Conservation (phyloP, 306 rosid species). For the Cucurbita pepo region DNA sequence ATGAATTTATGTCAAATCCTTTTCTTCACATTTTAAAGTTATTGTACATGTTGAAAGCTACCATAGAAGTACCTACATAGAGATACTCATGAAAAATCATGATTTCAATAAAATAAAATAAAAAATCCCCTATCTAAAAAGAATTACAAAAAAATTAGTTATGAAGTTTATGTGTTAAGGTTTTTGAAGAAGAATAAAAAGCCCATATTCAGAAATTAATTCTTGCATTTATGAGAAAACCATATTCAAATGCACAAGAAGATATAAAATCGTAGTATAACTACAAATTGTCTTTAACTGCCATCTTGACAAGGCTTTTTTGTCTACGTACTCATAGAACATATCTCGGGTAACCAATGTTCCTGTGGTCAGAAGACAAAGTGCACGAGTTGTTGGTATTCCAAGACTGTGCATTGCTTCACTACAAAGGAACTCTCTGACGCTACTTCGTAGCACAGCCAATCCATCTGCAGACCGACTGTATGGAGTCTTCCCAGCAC, state of each 20-base stretch:
- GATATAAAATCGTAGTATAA: not conserved
- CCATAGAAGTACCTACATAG: not conserved
- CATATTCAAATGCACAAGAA: not conserved
- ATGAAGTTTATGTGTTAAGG: not conserved
- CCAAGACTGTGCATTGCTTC: constrained; percentile 96
- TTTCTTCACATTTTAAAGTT: not conserved
- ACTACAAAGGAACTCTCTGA: constrained; percentile 94
- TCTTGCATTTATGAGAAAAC: not conserved
- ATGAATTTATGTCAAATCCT: not conserved
- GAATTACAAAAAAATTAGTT: not conserved
- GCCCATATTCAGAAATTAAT: not conserved
- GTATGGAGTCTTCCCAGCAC: constrained; percentile 95
- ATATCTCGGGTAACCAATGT: constrained; percentile 75
- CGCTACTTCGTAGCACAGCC: constrained; percentile 95
- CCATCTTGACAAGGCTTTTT: not conserved
- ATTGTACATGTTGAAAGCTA: not conserved
- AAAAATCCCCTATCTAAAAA: not conserved
- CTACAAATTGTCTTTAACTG: not conserved
- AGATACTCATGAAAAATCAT: not conserved
- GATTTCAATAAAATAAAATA: not conserved
- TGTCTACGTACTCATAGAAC: constrained; percentile 76
- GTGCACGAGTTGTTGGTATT: constrained; percentile 91
- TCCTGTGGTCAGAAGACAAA: constrained; percentile 82
- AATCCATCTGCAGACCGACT: constrained; percentile 97
- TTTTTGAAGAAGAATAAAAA: not conserved